phyloP scores from a whole-genome alignment of 2,329 filamentous ascomycete genomes.

The Fusarium austroafricanum region DNA sequence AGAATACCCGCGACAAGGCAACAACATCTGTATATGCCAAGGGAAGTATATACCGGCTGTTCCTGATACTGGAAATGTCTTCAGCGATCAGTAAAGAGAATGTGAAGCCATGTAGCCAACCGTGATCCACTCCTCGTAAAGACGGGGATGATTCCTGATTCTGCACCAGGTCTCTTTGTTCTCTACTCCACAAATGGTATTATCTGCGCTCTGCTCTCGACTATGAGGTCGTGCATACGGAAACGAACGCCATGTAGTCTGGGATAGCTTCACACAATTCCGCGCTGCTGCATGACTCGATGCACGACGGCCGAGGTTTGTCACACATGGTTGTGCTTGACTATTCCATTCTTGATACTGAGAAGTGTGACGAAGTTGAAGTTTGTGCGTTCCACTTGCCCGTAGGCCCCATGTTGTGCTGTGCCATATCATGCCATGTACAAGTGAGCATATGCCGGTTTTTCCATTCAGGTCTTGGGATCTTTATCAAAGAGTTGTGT shows the following conservation, averaged over 20 bases:
- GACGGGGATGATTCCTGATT: conserved; percentile 22
- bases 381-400: conserved; percentile 28
- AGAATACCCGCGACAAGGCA: conserved; percentile 34
- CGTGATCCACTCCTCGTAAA: conserved; percentile 28
- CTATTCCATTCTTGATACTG: conserved; percentile 27
- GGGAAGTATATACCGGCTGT: conserved; percentile 27
- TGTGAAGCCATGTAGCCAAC: conserved; percentile 24
- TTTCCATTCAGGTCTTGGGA: conserved; percentile 28
- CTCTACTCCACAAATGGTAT: conserved; percentile 23
- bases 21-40: conserved; percentile 24
- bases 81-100: conserved; percentile 20
- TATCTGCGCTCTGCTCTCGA: conserved; percentile 15
- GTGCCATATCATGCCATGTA: conserved; percentile 39
- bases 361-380: conserved; percentile 25
- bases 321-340: conserved; percentile 40
- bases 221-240: conserved; percentile 24
- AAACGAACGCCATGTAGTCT: conserved; percentile 28
- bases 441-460: conserved; percentile 32
- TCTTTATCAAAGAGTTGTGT: conserved; percentile 17
- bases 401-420: conserved; percentile 30
- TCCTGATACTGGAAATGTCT: conserved; percentile 36
- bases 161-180: conserved; percentile 15
- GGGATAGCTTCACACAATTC: conserved; percentile 34
- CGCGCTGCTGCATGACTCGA: conserved; percentile 38
- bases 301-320: conserved; percentile 32